phyloP scores from a whole-genome alignment of 1,284 basidiomycete genomes.

The Cryptococcus sp. region DNA sequence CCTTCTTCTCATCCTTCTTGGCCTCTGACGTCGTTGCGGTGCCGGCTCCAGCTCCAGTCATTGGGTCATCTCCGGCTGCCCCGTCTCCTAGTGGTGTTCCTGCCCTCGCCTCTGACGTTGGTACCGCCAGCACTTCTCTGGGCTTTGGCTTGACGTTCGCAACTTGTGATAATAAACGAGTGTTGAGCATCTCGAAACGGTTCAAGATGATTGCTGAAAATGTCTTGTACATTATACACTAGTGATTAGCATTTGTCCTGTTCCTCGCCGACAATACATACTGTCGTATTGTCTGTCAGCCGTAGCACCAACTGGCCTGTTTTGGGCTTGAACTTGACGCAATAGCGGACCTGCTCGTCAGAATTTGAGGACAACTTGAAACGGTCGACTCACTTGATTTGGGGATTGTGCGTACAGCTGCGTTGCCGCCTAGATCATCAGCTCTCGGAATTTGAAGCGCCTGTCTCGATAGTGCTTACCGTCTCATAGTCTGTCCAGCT shows the following conservation, averaged over 20 bases:
- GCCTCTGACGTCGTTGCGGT: conserved; percentile 6
- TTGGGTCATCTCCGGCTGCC: conserved; percentile 7
- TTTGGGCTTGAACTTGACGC: conserved; percentile 76
- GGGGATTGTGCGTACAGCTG: conserved; percentile 73
- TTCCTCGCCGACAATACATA: conserved; percentile 53
- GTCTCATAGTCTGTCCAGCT: conserved; percentile 49
- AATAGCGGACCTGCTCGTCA: conserved; percentile 66
- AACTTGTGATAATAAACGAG: conserved; percentile 48
- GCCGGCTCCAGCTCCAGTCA: conserved; percentile 3
- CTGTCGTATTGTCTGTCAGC: conserved; percentile 80
- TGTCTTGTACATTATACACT: conserved; percentile 95
- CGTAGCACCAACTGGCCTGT: conserved; percentile 83
- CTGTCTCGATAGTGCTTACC: conserved; percentile 19
- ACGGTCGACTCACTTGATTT: conserved; percentile 56
- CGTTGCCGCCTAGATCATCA: conserved; percentile 61
- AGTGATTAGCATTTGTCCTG: conserved; percentile 3
- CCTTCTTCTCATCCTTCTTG: conserved; percentile 2
- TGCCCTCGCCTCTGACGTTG: conserved; percentile 1
- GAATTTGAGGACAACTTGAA: conserved; percentile 2
- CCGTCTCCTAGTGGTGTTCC: conserved; percentile 8
- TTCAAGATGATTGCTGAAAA: conserved; percentile 88
- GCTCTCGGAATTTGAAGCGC: not conserved
- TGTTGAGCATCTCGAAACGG: conserved; percentile 86
- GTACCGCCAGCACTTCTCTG: conserved; percentile 5
- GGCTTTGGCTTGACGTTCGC: conserved; percentile 19